Evolutionary conservation across 345 rosid species (phyloP), one percentile per base, ranked within the genome.

Genomic region (Gossypium longicalyx): DNA sequence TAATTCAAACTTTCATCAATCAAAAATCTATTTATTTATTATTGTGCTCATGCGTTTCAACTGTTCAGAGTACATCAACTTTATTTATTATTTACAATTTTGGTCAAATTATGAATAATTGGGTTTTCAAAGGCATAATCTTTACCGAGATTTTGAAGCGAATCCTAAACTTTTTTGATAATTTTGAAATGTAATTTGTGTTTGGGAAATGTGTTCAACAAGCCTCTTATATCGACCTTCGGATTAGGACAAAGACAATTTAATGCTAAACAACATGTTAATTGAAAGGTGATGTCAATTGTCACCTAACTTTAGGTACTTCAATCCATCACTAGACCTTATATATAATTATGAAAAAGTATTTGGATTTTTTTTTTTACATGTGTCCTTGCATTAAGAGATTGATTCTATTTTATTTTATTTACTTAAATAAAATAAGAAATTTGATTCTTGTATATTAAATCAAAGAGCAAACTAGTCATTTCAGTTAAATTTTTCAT

Each of bases 391-490:
- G 41, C 7, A 34, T 34, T 34, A 34, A 34, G 6, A 34, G 6
- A 4, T 34, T 0, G 38, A 34, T 34, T 5, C 7, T 5, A 34
- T 34, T 34, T 34, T 34, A 34, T 34, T 34, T 5, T 5, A 34
- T 34, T 34, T 34, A 34, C 41, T 34, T 0, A 34, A 34, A 34
- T 6, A 29, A 34, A 34, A 4, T 0, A 4, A 34, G 7, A 4
- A 5, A 5, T 0, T 34, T 34, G 0, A 34, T 34, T 34, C 0
- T 34, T 5, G 0, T 34, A 34, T 34, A 0, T 34, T 34, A 34
- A 5, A 34, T 34, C 0, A 34, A 4, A 34, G 0, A 5, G 7
- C 0, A 34, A 34, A 34, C 0, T 34, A 34, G 7, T 1, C 1
- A 5, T 34, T 34, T 34, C 0, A 34, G 0, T 34, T 34, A 34